Evolutionary conservation across 1,284 basidiomycete species (phyloP), one percentile per base, ranked within the genome.

Genomic region (Cryptococcus maquisensis): DNA sequence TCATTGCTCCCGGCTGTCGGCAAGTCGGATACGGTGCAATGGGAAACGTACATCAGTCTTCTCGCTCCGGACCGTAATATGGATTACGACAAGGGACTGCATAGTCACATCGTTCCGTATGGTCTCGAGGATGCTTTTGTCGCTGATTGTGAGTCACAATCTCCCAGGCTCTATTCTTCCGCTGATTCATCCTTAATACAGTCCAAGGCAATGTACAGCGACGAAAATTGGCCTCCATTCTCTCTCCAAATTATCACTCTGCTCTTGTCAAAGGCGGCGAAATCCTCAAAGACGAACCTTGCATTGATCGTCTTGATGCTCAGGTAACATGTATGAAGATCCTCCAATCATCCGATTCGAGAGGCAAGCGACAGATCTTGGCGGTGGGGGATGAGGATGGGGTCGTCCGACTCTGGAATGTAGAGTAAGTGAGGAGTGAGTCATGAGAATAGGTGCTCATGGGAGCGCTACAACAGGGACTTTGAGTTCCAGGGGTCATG

Each of bases 361-460:
- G 57, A 41, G 37, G 47, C 16, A 48, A 47, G 5, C 49, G 59
- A 1, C 28, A 43, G 2, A 65, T 61, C 39, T 51, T 75, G 3
- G 61, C 68, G 8, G 69, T 68, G 0, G 74, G 74, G 3, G 73
- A 74, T 61, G 73, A 69, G 41, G 74, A 76, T 50, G 74, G 74
- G 2, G 61, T 55, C 2, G 49, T 76, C 7, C 57, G 73, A 15
- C 62, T 76, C 5, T 75, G 72, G 71, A 57, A 62, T 2, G 67
- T 64, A 10, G 51, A 63, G 66, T 73, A 42, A 56, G 61, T 55
- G 21, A 10, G 20, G 2, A 28, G 3, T 26, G 20, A 45, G 24
- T 6, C 3, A 32, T 20, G 15, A 37, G 5, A 8, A 18, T 49
- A 28, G 45, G 12, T 42, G 36, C 45, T 39, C 2, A 45, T 26